These are phyloP conservation scores for Acanthamoeba divionensis DNA, from an alignment of 208 protist species.

Conservation along the genomic window DNA sequence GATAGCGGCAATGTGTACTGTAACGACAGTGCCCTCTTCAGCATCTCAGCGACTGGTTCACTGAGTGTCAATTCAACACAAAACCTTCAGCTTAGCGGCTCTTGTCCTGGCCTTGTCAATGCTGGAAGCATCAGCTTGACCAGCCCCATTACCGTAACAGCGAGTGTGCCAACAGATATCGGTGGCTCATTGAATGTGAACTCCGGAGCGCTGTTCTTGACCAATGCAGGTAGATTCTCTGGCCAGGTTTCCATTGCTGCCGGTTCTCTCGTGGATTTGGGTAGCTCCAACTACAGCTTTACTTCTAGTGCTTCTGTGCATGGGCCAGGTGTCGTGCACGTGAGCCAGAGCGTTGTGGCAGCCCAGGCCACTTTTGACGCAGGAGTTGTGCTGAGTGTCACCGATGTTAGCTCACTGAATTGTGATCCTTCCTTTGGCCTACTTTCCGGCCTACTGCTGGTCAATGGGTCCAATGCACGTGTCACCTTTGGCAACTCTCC, in stretches of 20 bases:
- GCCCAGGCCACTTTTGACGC: neutral
- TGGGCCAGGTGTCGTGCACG: neutral
- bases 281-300: neutral
- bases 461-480: neutral
- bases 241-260: neutral
- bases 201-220: constrained; percentile 1
- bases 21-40: neutral
- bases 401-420: neutral
- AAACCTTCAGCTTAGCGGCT: neutral
- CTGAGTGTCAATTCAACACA: neutral
- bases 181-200: no score
- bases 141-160: neutral
- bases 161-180: no score
- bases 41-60: neutral
- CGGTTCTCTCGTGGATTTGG: no score
- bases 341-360: neutral
- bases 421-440: neutral
- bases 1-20: neutral
- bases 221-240: constrained; percentile 17
- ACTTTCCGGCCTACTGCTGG: neutral
- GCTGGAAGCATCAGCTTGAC: neutral
- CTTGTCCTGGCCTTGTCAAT: neutral
- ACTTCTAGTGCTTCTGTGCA: neutral
- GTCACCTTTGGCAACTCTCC: no score
- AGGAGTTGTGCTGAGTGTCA: no score